Base-by-base conservation (phyloP, 192 early-diverging fungal species). In the Umbelopsis vinacea region DNA sequence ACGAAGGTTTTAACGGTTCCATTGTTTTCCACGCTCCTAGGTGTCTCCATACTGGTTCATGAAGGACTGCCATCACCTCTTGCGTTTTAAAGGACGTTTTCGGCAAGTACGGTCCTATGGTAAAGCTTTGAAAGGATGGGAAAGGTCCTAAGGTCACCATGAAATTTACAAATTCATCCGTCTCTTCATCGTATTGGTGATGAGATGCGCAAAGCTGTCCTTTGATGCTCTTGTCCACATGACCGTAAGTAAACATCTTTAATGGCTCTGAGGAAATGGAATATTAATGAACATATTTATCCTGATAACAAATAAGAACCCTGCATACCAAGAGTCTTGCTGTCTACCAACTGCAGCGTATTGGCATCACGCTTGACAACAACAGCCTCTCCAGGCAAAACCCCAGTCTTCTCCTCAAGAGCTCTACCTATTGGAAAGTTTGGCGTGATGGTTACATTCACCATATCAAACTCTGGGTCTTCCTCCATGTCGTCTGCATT, bases 281-380 rank as follows among this genome's bases (percentile, higher is more conserved):
- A 45, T 48, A 35, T n/a, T 48, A 22, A 47, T 0, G 38, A 23
- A 66, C 21, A 57, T 11, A 19, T 11, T 26, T 10, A 21, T 15
- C 15, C 14, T 17, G 26, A 17, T 66, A 54, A 35, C 26, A 46
- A 11, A 46, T n/a, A 67, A 6, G n/a, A 40, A 12, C 23, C n/a
- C 3, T 37, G 1, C 69, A 69, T 74, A 76, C 79, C 50, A 29
- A 80, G 52, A 7, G 75, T 76, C 0, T 73, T 46, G 15, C 35
- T 19, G 74, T 80, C 74, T 14, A 80, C 71, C 6, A 74, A 40
- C 60, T 80, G 79, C 23, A 80, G 37, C 0, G 75, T 80, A 67
- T 80, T 80, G 24, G 79, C 79, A 23, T 80, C 79, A 48, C 74
- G 46, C 35, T 80, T 80, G 8, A 80, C 70, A 19, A 80, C 79